Base-by-base conservation (phyloP, 192 early-diverging fungal genomes). In the Chytriomyces confervae region DNA sequence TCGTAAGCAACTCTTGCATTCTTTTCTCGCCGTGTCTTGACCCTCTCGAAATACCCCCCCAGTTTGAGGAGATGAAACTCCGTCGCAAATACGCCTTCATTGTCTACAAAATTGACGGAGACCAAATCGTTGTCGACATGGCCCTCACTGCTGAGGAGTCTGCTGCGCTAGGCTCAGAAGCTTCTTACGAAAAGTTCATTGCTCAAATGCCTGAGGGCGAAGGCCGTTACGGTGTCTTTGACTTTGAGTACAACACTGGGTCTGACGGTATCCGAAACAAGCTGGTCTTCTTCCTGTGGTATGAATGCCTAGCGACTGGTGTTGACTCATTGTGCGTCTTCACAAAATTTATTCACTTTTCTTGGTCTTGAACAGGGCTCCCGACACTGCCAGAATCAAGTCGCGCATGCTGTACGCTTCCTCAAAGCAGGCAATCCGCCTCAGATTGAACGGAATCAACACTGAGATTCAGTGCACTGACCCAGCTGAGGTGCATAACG, bases 321-420 rank as follows among this genome's bases (percentile, higher is more conserved):
- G 24, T 16, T 16, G 65, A 20, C 69, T 70, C 13, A 20, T n/a
- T 1, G 2, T 60, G 68, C 9, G 46, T 64, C 67, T 24, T 61
- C 70, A 11, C 10, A 69, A 77, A 48, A 29, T 50, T 53, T 65
- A 24, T 45, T 72, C 16, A 69, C 11, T 53, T 45, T 63, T 46
- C 29, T 13, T 9, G 50, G 5, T 84, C 7, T 18, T 66, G 13
- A 47, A 20, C 11, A 94, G 93, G 93, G 85, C 91, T 47, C 96
- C 96, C 16, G 93, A 94, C 66, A 85, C 64, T 11, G 86, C 94
- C 50, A 89, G 81, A 72, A 85, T 98, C 74, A 89, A 86, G 78
- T 70, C 85, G 79, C 95, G 95, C 89, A 98, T 98, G 96, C 57
- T 96, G 69, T 97, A 97, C 85, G 90, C 96, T 50, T 92, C 93